Evolutionary conservation across 2,329 filamentous ascomycete species (phyloP).

Genomic region (Calonectria ilicicola): DNA sequence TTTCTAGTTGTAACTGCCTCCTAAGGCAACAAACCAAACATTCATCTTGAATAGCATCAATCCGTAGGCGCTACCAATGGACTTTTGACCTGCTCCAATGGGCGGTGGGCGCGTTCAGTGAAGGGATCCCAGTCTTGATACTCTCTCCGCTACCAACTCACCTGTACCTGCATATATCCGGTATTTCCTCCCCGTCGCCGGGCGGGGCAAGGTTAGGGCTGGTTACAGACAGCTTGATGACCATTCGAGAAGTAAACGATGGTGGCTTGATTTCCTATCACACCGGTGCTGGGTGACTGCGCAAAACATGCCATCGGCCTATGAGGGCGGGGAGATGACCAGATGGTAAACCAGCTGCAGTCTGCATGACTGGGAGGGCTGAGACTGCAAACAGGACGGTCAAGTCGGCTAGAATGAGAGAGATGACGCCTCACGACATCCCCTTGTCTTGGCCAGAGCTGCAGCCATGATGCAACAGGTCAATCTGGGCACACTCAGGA

Average conservation of each 20-base stretch:
- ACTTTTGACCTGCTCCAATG: background rate
- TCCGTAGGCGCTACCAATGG: background rate
- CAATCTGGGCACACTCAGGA: background rate
- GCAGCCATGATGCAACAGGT: slow-evolving; percentile 12
- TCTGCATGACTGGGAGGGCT: slow-evolving; percentile 2
- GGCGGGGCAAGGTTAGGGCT: slow-evolving; percentile 1
- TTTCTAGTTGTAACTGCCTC: background rate
- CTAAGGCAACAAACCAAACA: background rate
- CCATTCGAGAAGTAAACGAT: background rate
- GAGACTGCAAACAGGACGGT: slow-evolving; percentile 8
- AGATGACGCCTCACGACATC: slow-evolving; percentile 1
- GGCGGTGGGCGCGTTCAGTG: background rate
- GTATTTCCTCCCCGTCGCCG: slow-evolving; percentile 12
- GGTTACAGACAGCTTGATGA: background rate
- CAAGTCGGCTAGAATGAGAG: background rate
- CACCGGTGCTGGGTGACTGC: background rate
- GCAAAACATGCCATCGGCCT: background rate
- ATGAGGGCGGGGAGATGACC: background rate
- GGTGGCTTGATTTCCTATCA: background rate
- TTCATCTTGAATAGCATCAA: background rate
- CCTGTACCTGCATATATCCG: slow-evolving; percentile 36
- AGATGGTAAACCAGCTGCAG: background rate
- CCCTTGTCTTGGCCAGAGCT: background rate
- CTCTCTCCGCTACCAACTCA: slow-evolving; percentile 15
- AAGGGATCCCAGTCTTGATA: slow-evolving; percentile 15